phyloP scores from a whole-genome alignment of 2,329 filamentous ascomycete species.

The Cytospora chrysosperma region DNA sequence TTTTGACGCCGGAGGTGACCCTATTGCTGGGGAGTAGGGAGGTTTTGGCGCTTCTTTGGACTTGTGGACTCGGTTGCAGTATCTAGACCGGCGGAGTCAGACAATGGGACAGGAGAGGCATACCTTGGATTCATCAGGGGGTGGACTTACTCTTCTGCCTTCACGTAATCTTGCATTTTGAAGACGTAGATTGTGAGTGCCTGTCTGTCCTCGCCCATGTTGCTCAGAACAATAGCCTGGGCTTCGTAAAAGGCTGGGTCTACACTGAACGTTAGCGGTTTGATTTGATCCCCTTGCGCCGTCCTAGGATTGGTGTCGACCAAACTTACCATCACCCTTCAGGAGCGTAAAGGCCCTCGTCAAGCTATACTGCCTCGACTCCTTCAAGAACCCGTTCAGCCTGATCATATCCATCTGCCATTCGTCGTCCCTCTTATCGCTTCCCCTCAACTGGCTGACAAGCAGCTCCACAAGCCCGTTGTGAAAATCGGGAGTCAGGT shows the following conservation, averaged over 20 bases:
- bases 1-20: constrained; percentile 32
- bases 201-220: constrained; percentile 94
- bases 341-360: constrained; percentile 75
- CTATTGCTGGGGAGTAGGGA: constrained; percentile 27
- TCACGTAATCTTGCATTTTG: constrained; percentile 79
- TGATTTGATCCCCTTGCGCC: background rate
- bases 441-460: constrained; percentile 55
- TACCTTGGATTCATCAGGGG: background rate
- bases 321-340: constrained; percentile 68
- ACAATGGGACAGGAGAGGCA: background rate
- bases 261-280: constrained; percentile 37
- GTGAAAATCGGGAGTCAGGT: constrained; percentile 82
- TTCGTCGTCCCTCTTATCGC: constrained; percentile 40
- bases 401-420: constrained; percentile 62
- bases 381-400: constrained; percentile 72
- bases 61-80: constrained; percentile 85
- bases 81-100: constrained; percentile 46
- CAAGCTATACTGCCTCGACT: constrained; percentile 78
- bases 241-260: constrained; percentile 86
- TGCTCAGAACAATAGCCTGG: constrained; percentile 85
- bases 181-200: constrained; percentile 98
- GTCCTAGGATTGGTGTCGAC: background rate
- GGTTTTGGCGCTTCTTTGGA: constrained; percentile 42
- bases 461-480: constrained; percentile 74
- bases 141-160: constrained; percentile 81